These are phyloP conservation scores for Calonectria leucothoes DNA, from an alignment of 2,329 filamentous ascomycete genomes.

Conservation along the genomic window DNA sequence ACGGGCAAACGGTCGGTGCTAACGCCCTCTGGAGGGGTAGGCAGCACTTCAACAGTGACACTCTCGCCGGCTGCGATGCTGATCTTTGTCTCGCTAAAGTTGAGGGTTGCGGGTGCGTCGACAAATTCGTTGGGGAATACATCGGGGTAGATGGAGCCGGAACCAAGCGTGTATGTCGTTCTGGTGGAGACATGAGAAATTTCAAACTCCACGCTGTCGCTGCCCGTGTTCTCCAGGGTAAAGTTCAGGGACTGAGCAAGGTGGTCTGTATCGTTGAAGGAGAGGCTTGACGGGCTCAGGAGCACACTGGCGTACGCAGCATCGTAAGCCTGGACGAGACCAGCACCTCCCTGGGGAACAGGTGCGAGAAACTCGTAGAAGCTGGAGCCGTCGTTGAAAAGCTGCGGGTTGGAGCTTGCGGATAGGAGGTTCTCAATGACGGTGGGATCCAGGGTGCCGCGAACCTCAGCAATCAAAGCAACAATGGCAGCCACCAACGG, in stretches of 20 bases:
- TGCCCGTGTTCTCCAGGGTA: conserved; percentile 65
- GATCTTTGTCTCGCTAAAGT: conserved; percentile 56
- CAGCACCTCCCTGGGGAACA: conserved; percentile 70
- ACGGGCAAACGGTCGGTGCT: conserved; percentile 49
- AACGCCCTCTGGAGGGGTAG: conserved; percentile 53
- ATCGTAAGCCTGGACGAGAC: conserved; percentile 70
- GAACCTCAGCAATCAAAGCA: conserved; percentile 64
- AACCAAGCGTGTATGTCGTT: conserved; percentile 63
- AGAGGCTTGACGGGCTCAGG: conserved; percentile 66
- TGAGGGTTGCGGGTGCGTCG: conserved; percentile 54
- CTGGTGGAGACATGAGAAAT: conserved; percentile 62
- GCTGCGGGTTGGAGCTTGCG: conserved; percentile 59
- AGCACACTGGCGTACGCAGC: conserved; percentile 65
- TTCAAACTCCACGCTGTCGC: conserved; percentile 60
- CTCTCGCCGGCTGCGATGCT: conserved; percentile 55
- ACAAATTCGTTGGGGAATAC: conserved; percentile 59
- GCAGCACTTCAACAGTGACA: conserved; percentile 58
- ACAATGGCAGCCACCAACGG: conserved; percentile 67
- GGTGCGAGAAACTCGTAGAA: conserved; percentile 60
- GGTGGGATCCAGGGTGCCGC: conserved; percentile 61
- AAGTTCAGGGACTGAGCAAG: conserved; percentile 62
- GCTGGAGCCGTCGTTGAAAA: conserved; percentile 58
- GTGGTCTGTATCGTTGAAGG: conserved; percentile 74
- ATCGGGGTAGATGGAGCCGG: conserved; percentile 49
- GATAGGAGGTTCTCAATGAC: conserved; percentile 63